A percentile compares a stretch with the other conserved stretches of the same genome.
Evolutionary conservation across 2,329 filamentous ascomycete species (phyloP).

Genomic region (Rutstroemia sp.): DNA sequence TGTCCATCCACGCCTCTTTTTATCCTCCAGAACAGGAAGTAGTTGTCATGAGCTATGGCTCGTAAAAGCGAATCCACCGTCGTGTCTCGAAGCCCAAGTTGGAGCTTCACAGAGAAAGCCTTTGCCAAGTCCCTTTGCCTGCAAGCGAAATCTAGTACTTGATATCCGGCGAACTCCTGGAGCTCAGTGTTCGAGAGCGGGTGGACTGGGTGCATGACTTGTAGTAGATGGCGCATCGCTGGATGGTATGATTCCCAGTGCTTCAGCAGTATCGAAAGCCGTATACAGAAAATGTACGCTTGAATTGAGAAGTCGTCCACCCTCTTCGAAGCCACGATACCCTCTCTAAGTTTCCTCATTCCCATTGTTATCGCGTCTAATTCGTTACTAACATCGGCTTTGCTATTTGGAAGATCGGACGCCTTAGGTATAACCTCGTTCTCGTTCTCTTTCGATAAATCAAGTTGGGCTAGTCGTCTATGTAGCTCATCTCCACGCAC

Average conservation of each 20-base stretch:
- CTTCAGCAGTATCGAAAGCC: slow-evolving; percentile 70
- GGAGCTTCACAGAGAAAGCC: slow-evolving; percentile 60
- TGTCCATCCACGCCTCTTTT: slow-evolving; percentile 72
- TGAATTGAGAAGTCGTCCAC: slow-evolving; percentile 77
- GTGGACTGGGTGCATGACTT: slow-evolving; percentile 58
- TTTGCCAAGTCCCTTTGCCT: slow-evolving; percentile 66
- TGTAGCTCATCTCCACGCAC: slow-evolving; percentile 67
- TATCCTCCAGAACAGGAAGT: slow-evolving; percentile 66
- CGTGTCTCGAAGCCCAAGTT: slow-evolving; percentile 56
- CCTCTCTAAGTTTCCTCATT: slow-evolving; percentile 87
- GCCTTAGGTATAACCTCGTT: slow-evolving; percentile 17
- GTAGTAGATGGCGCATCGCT: slow-evolving; percentile 72
- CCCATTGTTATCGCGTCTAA: slow-evolving; percentile 58
- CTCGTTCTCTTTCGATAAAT: slow-evolving; percentile 19
- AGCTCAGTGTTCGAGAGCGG: slow-evolving; percentile 66
- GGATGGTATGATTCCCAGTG: slow-evolving; percentile 88
- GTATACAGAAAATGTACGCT: slow-evolving; percentile 86
- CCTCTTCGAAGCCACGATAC: slow-evolving; percentile 70
- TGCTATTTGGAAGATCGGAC: slow-evolving; percentile 8
- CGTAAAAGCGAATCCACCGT: slow-evolving; percentile 61
- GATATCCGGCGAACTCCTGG: slow-evolving; percentile 71
- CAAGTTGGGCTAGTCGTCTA: slow-evolving; percentile 59
- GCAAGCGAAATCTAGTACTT: slow-evolving; percentile 83
- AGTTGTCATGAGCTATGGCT: slow-evolving; percentile 75
- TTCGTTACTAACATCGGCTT: slow-evolving; percentile 8